These are phyloP conservation scores for Lenwebbia sp. DNA, from an alignment of 345 rosid genomes.

Conservation along the genomic window DNA sequence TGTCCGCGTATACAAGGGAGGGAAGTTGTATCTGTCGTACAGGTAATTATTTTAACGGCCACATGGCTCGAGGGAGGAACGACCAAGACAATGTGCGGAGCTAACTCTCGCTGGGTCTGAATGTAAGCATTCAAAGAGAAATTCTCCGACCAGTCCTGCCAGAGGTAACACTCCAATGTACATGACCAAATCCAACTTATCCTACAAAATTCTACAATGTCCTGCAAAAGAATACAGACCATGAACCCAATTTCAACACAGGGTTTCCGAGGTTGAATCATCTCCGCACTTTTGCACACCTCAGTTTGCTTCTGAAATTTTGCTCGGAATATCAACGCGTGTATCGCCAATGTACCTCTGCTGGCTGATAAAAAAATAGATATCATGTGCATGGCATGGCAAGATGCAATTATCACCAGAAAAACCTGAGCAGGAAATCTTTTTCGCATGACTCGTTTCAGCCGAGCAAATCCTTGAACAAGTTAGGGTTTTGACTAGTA, in stretches of 20 bases:
- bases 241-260: background rate
- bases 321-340: background rate
- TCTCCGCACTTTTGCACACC: background rate
- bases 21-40: background rate
- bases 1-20: background rate
- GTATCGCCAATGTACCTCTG: background rate
- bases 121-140: background rate
- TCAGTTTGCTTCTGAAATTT: background rate
- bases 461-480: conserved; percentile 78
- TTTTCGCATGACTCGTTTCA: conserved; percentile 5
- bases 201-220: background rate
- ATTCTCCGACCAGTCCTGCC: background rate
- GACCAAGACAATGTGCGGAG: background rate
- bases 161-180: background rate
- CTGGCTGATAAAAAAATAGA: background rate
- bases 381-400: background rate
- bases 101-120: background rate
- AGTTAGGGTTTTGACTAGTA: conserved; percentile 71
- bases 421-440: background rate
- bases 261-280: background rate
- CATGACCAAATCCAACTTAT: background rate
- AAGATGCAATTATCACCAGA: background rate
- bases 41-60: background rate
- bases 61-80: background rate
- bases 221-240: background rate